A percentile compares a stretch with the other conserved stretches of the same genome.
These are phyloP conservation scores for Berberis thunbergii DNA, from an alignment of 164 flowering plant genomes.

Conservation along the genomic window DNA sequence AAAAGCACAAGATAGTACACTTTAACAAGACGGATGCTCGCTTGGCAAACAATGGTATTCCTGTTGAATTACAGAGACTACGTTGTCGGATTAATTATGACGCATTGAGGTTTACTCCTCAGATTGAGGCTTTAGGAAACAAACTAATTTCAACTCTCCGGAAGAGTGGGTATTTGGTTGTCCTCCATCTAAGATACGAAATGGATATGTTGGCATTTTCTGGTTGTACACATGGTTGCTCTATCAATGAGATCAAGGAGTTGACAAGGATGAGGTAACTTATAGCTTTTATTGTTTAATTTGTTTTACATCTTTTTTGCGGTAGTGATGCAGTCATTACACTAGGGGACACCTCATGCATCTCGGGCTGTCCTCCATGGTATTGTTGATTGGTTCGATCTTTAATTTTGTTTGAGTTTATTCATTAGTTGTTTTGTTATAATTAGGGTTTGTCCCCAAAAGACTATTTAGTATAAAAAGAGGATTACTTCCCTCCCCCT, in stretches of 20 bases:
- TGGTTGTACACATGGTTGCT: conserved; percentile 79
- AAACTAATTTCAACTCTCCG: conserved; percentile 43
- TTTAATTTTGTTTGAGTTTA: no score
- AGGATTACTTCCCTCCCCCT: no score
- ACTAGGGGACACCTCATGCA: no score
- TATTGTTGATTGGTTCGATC: no score
- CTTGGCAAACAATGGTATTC: conserved; percentile 69
- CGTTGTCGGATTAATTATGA: conserved; percentile 75
- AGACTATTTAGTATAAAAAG: no score
- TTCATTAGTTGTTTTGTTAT: no score
- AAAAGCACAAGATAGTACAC: conserved; percentile 44
- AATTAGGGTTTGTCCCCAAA: no score
- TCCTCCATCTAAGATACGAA: conserved; percentile 76
- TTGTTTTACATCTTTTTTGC: no score
- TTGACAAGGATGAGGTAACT: conserved; percentile 56
- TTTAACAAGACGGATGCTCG: conserved; percentile 79
- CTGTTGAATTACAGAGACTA: conserved; percentile 53
- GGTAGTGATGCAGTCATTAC: no score
- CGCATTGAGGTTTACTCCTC: conserved; percentile 63
- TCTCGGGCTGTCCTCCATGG: no score
- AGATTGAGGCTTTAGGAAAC: conserved; percentile 59
- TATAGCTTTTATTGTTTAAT: no score
- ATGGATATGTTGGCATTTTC: conserved; percentile 93
- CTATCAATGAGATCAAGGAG: conserved; percentile 49
- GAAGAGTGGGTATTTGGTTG: conserved; percentile 54